phyloP scores from a whole-genome alignment of 2,329 filamentous ascomycete genomes.

The Fusarium fujikuroi region DNA sequence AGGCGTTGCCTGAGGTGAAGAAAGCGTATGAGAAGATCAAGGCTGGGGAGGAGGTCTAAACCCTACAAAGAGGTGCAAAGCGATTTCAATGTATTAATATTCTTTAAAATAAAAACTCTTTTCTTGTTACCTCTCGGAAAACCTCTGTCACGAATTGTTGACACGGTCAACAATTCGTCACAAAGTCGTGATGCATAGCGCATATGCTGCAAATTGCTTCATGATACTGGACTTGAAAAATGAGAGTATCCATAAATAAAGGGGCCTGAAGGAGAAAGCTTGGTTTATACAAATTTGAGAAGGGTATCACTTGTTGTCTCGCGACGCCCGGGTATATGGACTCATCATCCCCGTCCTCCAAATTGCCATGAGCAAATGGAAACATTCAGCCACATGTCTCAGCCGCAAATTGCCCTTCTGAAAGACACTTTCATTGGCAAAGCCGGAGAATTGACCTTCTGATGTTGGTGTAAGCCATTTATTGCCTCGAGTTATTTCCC shows the following conservation, averaged over 20 bases:
- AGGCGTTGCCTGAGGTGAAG: background rate
- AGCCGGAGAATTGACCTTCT: background rate
- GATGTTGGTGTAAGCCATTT: background rate
- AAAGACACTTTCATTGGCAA: background rate
- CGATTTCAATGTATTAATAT: no score
- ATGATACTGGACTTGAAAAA: background rate
- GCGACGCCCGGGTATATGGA: background rate
- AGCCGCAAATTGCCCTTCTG: background rate
- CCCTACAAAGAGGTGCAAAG: background rate
- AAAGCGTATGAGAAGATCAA: slow-evolving; percentile 19
- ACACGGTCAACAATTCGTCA: no score
- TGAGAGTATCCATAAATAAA: no score
- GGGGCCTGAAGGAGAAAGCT: background rate
- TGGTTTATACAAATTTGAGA: background rate
- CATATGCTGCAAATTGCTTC: background rate
- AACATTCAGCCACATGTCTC: background rate
- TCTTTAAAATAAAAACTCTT: background rate
- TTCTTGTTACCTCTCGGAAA: background rate
- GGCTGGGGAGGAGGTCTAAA: slow-evolving; percentile 3
- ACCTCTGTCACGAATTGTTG: background rate
- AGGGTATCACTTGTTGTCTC: no score
- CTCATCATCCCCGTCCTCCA: background rate
- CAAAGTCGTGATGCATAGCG: background rate
- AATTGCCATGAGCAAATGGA: background rate
- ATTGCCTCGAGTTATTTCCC: background rate